A percentile compares a stretch with the other conserved stretches of the same genome.
These are phyloP conservation scores for Poterioochromonas sp. DNA, from an alignment of 352 stramenopile species.

Conservation along the genomic window DNA sequence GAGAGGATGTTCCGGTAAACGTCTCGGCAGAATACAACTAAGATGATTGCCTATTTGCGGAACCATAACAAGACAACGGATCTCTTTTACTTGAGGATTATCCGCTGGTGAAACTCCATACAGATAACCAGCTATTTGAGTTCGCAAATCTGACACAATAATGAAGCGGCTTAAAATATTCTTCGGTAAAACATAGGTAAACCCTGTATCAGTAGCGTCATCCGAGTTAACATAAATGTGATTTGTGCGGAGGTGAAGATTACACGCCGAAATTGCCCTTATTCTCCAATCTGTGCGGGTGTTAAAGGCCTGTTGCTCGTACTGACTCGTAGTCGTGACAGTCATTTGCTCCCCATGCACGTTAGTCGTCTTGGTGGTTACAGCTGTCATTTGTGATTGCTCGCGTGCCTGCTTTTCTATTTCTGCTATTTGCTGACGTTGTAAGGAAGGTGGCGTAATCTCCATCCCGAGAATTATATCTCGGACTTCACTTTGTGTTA, in stretches of 20 bases:
- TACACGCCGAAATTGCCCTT: conserved; percentile 94
- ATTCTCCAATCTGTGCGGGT: conserved; percentile 99
- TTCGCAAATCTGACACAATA: conserved; percentile 90
- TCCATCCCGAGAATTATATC: conserved; percentile 99
- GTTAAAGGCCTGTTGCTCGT: conserved; percentile 98
- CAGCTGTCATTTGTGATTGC: conserved; percentile 93
- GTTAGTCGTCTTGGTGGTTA: conserved; percentile 98
- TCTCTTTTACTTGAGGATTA: conserved; percentile 97
- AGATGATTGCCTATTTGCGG: conserved; percentile 97
- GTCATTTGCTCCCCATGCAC: conserved; percentile 99
- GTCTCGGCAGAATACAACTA: conserved; percentile 89
- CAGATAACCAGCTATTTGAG: conserved; percentile 94
- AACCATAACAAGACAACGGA: conserved; percentile 96
- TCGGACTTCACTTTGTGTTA: conserved; percentile 98
- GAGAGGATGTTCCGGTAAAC: conserved; percentile 89
- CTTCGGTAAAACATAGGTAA: conserved; percentile 98
- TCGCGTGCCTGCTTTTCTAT: conserved; percentile 97
- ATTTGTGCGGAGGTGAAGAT: conserved; percentile 96
- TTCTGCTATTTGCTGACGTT: conserved; percentile 98
- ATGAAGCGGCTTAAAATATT: conserved; percentile 99
- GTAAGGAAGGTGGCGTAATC: conserved; percentile 95
- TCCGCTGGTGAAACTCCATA: conserved; percentile 96
- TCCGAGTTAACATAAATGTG: conserved; percentile 97
- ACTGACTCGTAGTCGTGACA: conserved; percentile 96
- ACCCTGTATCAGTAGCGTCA: conserved; percentile 71